These are phyloP conservation scores for Fomitopsis schrenkii DNA, from an alignment of 1,284 basidiomycete genomes.

Conservation along the genomic window DNA sequence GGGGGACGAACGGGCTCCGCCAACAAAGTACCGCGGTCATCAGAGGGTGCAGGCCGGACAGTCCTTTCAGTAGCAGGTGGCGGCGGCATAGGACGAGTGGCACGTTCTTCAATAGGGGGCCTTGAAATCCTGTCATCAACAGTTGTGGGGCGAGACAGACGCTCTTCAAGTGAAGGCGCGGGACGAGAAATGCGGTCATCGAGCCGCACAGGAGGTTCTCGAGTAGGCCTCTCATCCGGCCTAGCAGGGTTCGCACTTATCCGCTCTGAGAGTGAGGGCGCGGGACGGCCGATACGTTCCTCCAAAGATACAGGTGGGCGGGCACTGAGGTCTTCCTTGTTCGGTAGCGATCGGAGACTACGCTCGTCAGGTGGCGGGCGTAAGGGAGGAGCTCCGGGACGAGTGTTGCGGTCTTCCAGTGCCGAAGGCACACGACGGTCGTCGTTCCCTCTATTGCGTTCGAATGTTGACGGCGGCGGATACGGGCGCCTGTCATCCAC, in stretches of 20 bases:
- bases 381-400: constrained; percentile 11
- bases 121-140: constrained; percentile 16
- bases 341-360: constrained; percentile 10
- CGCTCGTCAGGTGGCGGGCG: constrained; percentile 20
- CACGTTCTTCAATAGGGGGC: constrained; percentile 9
- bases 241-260: constrained; percentile 14
- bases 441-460: not conserved
- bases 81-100: constrained; percentile 12
- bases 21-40: constrained; percentile 16
- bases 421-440: constrained; percentile 7
- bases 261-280: constrained; percentile 26
- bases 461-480: not conserved
- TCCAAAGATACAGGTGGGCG: constrained; percentile 22
- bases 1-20: constrained; percentile 17
- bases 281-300: constrained; percentile 23
- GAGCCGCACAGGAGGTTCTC: constrained; percentile 8
- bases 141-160: constrained; percentile 17
- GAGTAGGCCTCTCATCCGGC: constrained; percentile 12
- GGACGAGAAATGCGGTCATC: constrained; percentile 19
- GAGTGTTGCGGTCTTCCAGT: constrained; percentile 5
- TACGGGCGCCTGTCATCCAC: constrained; percentile 17
- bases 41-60: constrained; percentile 9
- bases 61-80: constrained; percentile 14
- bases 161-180: constrained; percentile 20
- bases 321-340: constrained; percentile 13